phyloP scores from a whole-genome alignment of 306 rosid genomes.

The Gillenia trifoliata region DNA sequence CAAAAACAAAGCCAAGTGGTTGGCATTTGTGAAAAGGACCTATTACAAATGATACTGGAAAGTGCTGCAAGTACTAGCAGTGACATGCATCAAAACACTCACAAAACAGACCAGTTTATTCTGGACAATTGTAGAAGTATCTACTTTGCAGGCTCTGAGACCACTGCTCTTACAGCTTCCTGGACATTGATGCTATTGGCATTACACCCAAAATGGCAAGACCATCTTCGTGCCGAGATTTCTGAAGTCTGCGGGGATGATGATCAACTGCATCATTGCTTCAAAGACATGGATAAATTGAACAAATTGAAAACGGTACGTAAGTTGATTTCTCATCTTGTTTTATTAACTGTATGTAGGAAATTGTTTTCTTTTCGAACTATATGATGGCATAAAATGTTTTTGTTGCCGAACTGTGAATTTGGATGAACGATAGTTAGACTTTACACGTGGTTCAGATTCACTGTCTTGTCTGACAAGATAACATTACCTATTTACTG shows the following conservation, averaged over 20 bases:
- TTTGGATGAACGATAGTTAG: too few species aligned
- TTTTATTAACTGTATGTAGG: not conserved
- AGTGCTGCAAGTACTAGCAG: not conserved
- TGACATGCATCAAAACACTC: not conserved
- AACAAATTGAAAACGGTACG: slow-evolving; percentile 9
- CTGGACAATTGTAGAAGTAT: slow-evolving; percentile 7
- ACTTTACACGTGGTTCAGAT: too few species aligned
- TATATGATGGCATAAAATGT: not conserved
- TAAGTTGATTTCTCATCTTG: not conserved
- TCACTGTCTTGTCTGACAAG: too few species aligned
- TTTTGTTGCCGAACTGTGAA: too few species aligned
- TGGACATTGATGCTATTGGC: slow-evolving; percentile 26
- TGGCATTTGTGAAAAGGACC: not conserved
- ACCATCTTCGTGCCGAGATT: slow-evolving; percentile 8
- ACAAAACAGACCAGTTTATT: not conserved
- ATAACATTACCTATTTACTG: too few species aligned
- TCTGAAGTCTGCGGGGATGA: slow-evolving; percentile 3
- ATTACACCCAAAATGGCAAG: slow-evolving; percentile 14
- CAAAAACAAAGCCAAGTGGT: not conserved
- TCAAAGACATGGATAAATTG: not conserved
- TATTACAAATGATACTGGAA: slow-evolving; percentile 6
- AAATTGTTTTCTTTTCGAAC: not conserved
- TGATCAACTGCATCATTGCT: slow-evolving; percentile 1
- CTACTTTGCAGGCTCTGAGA: slow-evolving; percentile 16
- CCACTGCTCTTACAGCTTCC: slow-evolving; percentile 12